phyloP scores from a whole-genome alignment of 1,284 basidiomycete species.

The Ganoderma boninense region DNA sequence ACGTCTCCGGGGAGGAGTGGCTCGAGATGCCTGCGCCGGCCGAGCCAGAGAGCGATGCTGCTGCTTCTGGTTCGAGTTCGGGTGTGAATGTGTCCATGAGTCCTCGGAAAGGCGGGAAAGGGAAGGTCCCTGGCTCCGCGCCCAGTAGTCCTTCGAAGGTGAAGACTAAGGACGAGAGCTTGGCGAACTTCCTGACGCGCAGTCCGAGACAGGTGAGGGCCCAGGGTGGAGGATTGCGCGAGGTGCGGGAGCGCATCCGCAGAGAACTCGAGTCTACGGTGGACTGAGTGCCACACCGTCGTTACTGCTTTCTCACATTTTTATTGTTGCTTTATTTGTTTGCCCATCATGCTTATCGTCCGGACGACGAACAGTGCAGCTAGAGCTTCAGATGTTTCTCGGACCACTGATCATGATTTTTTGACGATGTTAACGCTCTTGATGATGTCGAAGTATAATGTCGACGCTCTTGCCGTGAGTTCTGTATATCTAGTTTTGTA shows the following conservation, averaged over 20 bases:
- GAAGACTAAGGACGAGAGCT: conserved; percentile 57
- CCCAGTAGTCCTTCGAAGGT: conserved; percentile 45
- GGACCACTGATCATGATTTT: background rate
- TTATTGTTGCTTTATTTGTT: conserved; percentile 58
- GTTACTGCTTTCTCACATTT: conserved; percentile 9
- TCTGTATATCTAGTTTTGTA: conserved; percentile 32
- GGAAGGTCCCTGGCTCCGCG: conserved; percentile 27
- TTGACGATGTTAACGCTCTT: conserved; percentile 9
- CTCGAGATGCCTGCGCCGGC: conserved; percentile 75
- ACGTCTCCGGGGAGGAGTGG: conserved; percentile 77
- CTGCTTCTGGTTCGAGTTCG: background rate
- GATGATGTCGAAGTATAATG: conserved; percentile 11
- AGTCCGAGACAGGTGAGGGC: conserved; percentile 75
- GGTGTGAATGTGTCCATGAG: conserved; percentile 28
- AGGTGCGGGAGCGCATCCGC: conserved; percentile 82
- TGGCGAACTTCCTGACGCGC: conserved; percentile 64
- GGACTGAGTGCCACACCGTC: conserved; percentile 19
- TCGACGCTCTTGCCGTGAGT: conserved; percentile 16
- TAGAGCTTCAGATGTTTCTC: background rate
- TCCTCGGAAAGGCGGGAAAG: conserved; percentile 16
- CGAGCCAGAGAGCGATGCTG: conserved; percentile 12
- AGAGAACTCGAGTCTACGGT: conserved; percentile 64
- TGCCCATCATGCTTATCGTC: conserved; percentile 16
- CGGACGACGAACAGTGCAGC: conserved; percentile 23
- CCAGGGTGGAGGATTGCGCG: conserved; percentile 74